phyloP scores from a whole-genome alignment of 768 basidiomycete genomes.

The Pisolithus orientalis region DNA sequence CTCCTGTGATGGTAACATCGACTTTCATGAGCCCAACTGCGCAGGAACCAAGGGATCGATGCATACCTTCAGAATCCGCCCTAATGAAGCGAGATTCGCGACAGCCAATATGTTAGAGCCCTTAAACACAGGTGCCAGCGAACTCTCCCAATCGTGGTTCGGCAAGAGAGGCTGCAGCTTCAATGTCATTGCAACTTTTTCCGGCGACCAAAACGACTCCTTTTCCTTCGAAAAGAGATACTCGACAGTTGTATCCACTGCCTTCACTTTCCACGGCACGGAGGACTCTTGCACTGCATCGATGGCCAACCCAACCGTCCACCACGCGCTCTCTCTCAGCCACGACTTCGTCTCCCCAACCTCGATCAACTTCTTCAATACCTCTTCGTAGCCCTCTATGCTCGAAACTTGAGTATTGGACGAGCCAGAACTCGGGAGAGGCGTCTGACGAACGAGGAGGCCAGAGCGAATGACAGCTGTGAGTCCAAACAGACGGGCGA shows the following conservation, averaged over 20 bases:
- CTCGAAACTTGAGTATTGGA: conserved; percentile 50
- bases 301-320: conserved; percentile 61
- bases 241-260: conserved; percentile 43
- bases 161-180: conserved; percentile 60
- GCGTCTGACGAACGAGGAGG: conserved; percentile 58
- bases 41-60: background rate
- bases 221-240: conserved; percentile 37
- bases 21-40: background rate
- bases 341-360: conserved; percentile 84
- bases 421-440: conserved; percentile 48
- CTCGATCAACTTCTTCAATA: conserved; percentile 53
- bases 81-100: conserved; percentile 67
- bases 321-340: conserved; percentile 90
- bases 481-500: conserved; percentile 89
- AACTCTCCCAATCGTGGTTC: conserved; percentile 57
- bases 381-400: conserved; percentile 50
- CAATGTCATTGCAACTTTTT: conserved; percentile 78
- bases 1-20: conserved; percentile 38
- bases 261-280: conserved; percentile 68
- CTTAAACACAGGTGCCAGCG: conserved; percentile 73
- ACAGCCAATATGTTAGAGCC: conserved; percentile 59
- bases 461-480: conserved; percentile 82
- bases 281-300: conserved; percentile 52
- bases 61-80: conserved; percentile 72
- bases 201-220: conserved; percentile 64